Evolutionary conservation across 257 asterid species (phyloP), one percentile per base, ranked within the genome.

Genomic region (Solanum pimpinellifolium): DNA sequence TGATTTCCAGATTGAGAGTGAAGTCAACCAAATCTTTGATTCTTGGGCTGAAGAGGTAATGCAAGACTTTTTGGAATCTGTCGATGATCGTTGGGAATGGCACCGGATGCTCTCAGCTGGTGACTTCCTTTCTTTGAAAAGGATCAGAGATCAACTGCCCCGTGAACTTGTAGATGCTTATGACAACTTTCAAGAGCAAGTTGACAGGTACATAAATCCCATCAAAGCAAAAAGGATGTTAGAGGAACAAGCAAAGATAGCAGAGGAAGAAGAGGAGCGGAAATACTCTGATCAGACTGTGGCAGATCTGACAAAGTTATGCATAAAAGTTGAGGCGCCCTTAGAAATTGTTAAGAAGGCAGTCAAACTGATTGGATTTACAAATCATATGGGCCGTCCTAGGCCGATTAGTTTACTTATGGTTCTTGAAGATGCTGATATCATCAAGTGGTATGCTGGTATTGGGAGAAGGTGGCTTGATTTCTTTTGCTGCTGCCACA

Each of bases 341-440:
- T 42, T 94, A 29, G 98, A 95, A 86, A 92, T 88, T 20, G 83
- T 97, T 10, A 87, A 77, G 83, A 93, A 94, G 88, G 98, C 96
- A 8, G 92, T 97, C 83, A 93, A 85, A 89, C 35, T 88, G 89
- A 93, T 92, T 21, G 98, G 98, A 15, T 92, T 97, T 56, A 95
- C 98, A 1, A 97, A 97, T 74, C 92, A 92, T 11, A 97, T 95
- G 99, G 98, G 99, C 37, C 99, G 99, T 80, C 99, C 98, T 3
- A 90, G 99, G 93, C 98, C 98, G 15, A 88, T 94, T 29, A 92
- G 93, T 87, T 89, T 93, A 82, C 96, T 97, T 39, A 93, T 72
- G 92, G 96, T 91, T 83, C 98, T 97, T 62, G 98, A 95, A 87
- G 99, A 97, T 86, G 85, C 46, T 4, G 98, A 95, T 91, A 94